phyloP scores from a whole-genome alignment of 164 flowering plant genomes.

The Sextonia rubra region DNA sequence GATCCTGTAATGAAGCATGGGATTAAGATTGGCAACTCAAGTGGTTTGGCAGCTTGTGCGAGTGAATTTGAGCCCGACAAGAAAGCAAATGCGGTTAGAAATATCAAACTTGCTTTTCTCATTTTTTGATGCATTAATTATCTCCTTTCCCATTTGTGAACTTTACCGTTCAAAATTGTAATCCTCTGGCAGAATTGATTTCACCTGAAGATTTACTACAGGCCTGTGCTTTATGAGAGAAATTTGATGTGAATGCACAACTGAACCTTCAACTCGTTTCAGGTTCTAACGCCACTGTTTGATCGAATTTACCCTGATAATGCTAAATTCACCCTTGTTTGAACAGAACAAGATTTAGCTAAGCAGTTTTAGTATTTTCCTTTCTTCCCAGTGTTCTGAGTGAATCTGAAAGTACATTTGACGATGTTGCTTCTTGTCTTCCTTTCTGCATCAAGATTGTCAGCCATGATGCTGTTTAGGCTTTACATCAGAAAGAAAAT shows the following conservation, averaged over 20 bases:
- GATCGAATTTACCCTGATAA: neutral
- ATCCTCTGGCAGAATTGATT: conserved; percentile 60
- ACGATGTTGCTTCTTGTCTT: neutral
- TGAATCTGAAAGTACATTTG: neutral
- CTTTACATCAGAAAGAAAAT: neutral
- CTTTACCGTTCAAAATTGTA: neutral
- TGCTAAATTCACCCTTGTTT: neutral
- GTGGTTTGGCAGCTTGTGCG: too few species aligned
- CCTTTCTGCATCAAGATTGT: neutral
- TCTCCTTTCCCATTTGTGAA: neutral
- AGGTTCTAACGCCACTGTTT: conserved; percentile 15
- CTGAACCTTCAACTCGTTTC: conserved; percentile 15
- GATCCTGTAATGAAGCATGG: too few species aligned
- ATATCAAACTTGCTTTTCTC: too few species aligned
- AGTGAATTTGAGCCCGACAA: too few species aligned
- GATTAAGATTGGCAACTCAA: too few species aligned
- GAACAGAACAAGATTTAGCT: neutral
- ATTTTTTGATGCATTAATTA: too few species aligned
- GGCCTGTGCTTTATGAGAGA: conserved; percentile 97
- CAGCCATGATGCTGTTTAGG: neutral
- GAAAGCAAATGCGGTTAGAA: too few species aligned
- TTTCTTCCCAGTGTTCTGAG: neutral
- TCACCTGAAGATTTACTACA: conserved; percentile 93
- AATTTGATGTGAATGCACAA: conserved; percentile 82
- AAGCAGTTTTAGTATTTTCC: neutral